Percentiles rank a stretch among this genome's conserved stretches.
Evolutionary conservation across 1,284 basidiomycete species (phyloP).

Genomic region (Cutaneotrichosporon mucoides): DNA sequence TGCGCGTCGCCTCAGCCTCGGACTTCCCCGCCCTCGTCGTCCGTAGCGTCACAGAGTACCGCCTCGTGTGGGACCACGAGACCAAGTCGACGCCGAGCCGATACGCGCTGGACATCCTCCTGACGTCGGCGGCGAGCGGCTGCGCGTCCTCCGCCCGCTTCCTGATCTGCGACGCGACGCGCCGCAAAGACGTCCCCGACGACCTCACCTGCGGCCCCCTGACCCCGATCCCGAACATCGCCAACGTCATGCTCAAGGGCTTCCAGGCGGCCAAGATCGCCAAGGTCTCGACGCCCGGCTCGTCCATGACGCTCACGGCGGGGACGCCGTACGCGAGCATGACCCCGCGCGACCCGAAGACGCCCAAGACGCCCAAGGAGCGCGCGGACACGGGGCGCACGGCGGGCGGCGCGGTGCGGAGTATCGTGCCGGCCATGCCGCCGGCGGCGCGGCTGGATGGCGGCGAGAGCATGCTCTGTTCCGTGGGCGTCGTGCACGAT

Average conservation of each 20-base stretch:
- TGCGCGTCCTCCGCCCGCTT: conserved; percentile 8
- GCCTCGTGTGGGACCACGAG: conserved; percentile 33
- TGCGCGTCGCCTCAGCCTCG: conserved; percentile 10
- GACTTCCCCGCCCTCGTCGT: conserved; percentile 24
- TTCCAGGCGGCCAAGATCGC: conserved; percentile 19
- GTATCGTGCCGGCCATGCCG: conserved; percentile 1
- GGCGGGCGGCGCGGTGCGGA: background rate
- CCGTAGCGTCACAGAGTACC: conserved; percentile 23
- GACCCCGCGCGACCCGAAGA: conserved; percentile 4
- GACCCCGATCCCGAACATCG: conserved; percentile 21
- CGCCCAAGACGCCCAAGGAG: background rate
- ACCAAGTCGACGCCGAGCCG: conserved; percentile 5
- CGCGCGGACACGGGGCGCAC: background rate
- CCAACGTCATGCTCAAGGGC: conserved; percentile 14
- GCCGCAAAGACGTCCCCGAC: conserved; percentile 2
- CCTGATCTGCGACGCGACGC: conserved; percentile 29
- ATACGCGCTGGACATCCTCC: conserved; percentile 25
- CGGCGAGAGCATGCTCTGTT: conserved; percentile 13
- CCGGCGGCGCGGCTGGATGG: conserved; percentile 13
- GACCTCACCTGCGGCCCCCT: conserved; percentile 28
- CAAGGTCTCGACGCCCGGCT: conserved; percentile 12
- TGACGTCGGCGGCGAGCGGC: conserved; percentile 5
- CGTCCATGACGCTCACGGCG: background rate
- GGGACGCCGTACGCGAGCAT: conserved; percentile 2
- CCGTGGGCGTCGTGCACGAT: conserved; percentile 12